These are phyloP conservation scores for Ascomycota sp. DNA, from an alignment of 2,329 filamentous ascomycete genomes.

Conservation along the genomic window DNA sequence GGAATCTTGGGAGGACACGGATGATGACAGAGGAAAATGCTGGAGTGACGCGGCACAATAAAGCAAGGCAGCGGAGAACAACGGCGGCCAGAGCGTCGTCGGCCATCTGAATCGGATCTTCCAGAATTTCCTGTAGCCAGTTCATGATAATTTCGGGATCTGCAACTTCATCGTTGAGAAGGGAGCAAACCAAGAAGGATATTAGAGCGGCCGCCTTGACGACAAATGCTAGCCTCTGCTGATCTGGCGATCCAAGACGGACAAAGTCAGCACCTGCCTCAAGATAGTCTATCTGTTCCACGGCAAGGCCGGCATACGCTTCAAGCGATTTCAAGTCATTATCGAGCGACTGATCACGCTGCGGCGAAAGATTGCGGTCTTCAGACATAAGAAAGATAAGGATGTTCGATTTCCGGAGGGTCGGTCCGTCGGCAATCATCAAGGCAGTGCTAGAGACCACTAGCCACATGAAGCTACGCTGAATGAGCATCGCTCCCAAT, in stretches of 20 bases:
- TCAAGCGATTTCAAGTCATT: constrained; percentile 36
- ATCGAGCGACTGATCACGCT: constrained; percentile 17
- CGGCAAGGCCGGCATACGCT: constrained; percentile 48
- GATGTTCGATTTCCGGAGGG: constrained; percentile 40
- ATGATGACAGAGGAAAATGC: constrained; percentile 56
- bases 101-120: constrained; percentile 63
- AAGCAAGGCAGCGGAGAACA: constrained; percentile 61
- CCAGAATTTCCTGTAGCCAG: constrained; percentile 71
- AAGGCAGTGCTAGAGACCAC: constrained; percentile 61
- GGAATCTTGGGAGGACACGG: constrained; percentile 62
- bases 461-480: constrained; percentile 73
- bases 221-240: constrained; percentile 69
- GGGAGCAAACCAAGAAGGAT: constrained; percentile 66
- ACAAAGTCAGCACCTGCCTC: constrained; percentile 84
- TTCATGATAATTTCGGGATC: constrained; percentile 59
- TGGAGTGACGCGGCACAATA: constrained; percentile 58
- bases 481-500: constrained; percentile 75
- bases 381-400: constrained; percentile 53
- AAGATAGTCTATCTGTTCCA: constrained; percentile 67
- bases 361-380: constrained; percentile 21
- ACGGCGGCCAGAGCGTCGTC: constrained; percentile 58
- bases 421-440: constrained; percentile 41
- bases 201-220: constrained; percentile 70
- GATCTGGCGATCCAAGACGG: constrained; percentile 56
- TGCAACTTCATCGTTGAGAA: constrained; percentile 63